Evolutionary conservation across 768 basidiomycete genomes (phyloP).

Genomic region (Mycena galopus): DNA sequence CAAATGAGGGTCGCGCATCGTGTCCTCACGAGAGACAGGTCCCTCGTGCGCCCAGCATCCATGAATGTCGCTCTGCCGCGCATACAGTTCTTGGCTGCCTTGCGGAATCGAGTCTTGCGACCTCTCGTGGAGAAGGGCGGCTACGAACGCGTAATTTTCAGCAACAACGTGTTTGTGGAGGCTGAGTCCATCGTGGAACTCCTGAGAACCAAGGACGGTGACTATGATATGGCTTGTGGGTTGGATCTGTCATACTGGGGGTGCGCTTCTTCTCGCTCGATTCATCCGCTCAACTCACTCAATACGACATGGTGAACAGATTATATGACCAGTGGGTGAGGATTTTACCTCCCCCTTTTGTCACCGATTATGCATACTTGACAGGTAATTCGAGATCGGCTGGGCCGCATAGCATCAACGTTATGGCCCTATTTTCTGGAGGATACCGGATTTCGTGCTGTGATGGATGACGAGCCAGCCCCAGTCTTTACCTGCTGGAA

Average conservation of each 20-base stretch:
- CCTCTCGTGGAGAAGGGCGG: constrained; percentile 53
- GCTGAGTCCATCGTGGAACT: constrained; percentile 56
- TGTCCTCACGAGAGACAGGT: constrained; percentile 45
- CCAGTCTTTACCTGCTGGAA: constrained; percentile 34
- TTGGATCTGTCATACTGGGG: constrained; percentile 54
- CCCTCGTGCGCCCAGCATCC: constrained; percentile 40
- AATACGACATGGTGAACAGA: not conserved
- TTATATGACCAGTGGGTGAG: constrained; percentile 53
- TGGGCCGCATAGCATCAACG: constrained; percentile 43
- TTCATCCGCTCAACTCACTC: not conserved
- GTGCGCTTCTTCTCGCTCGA: constrained; percentile 27
- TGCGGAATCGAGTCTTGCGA: constrained; percentile 56
- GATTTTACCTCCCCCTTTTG: not conserved
- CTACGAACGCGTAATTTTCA: constrained; percentile 56
- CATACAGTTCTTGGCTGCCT: constrained; percentile 52
- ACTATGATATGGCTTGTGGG: constrained; percentile 60
- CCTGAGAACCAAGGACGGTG: constrained; percentile 50
- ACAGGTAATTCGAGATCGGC: constrained; percentile 51
- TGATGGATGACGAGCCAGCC: constrained; percentile 2
- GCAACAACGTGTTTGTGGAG: constrained; percentile 58
- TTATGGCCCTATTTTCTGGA: constrained; percentile 59
- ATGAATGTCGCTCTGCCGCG: constrained; percentile 45
- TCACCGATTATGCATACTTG: too few species aligned
- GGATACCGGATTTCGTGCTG: constrained; percentile 29
- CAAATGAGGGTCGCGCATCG: constrained; percentile 43